phyloP scores from a whole-genome alignment of 73 alveolate genomes.

The Diophrys sp. region DNA sequence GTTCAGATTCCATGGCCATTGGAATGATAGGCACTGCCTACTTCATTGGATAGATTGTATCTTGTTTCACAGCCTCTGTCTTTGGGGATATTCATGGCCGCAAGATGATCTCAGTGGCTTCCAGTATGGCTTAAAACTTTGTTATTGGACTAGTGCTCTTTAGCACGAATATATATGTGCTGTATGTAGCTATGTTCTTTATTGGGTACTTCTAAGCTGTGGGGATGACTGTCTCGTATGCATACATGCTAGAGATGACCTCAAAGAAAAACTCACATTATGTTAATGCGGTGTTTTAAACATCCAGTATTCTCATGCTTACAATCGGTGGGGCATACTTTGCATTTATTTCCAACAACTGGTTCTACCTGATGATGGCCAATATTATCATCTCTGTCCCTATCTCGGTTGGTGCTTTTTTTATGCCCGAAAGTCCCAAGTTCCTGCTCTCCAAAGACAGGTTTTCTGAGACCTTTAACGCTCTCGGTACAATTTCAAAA shows the following conservation, averaged over 20 bases:
- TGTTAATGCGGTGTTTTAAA: not conserved
- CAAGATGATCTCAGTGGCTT: not conserved
- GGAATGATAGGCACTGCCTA: not conserved
- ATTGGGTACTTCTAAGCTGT: conserved; percentile 11
- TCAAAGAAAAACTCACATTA: not conserved
- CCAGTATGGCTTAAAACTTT: not conserved
- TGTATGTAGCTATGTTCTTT: not conserved
- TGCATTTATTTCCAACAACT: conserved; percentile 4
- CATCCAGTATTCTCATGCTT: not conserved
- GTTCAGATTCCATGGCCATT: not conserved
- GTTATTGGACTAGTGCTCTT: not conserved
- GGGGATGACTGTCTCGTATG: conserved; percentile 3
- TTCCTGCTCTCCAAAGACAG: not conserved
- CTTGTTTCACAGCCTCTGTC: not conserved
- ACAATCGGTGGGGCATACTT: conserved; percentile 5
- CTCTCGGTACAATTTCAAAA: conserved; percentile 1
- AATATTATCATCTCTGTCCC: not conserved
- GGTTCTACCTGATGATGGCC: conserved; percentile 1
- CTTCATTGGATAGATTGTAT: not conserved
- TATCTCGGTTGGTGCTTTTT: not conserved
- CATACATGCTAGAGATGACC: conserved; percentile 2
- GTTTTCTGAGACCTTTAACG: not conserved
- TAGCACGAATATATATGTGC: not conserved
- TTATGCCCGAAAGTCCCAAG: conserved; percentile 21
- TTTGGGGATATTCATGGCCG: not conserved